Percentiles rank a stretch among this genome's conserved stretches.
phyloP scores from a whole-genome alignment of 331 rosid genomes.

The Rhamnella rubrinervis region DNA sequence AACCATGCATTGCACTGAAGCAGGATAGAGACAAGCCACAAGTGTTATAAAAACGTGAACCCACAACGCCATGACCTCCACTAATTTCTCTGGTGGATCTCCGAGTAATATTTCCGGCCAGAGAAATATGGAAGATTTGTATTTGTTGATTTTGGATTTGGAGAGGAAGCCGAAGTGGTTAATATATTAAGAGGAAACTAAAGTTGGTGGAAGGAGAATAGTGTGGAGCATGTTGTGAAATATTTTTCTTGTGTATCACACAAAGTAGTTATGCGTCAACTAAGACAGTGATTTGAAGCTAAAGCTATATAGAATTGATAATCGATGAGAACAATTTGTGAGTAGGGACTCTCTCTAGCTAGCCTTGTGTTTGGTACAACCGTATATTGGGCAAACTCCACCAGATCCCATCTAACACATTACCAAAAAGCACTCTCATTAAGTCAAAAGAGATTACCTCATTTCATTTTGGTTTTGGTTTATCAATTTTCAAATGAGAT shows the following conservation, averaged over 20 bases:
- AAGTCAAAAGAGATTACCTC: constrained; percentile 31
- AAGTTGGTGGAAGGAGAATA: no score
- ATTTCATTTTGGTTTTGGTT: background rate
- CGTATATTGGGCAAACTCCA: constrained; percentile 51
- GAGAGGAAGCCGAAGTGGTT: no score
- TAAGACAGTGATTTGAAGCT: no score
- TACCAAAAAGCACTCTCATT: constrained; percentile 18
- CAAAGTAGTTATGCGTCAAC: no score
- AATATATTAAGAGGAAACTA: no score
- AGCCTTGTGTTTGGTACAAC: constrained; percentile 61
- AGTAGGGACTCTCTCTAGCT: background rate
- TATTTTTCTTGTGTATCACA: no score
- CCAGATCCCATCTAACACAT: constrained; percentile 49
- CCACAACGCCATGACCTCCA: constrained; percentile 28
- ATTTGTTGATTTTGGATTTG: no score
- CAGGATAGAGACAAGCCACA: constrained; percentile 49
- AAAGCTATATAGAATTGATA: no score
- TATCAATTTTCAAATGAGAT: background rate
- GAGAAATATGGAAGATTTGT: no score
- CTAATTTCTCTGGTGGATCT: background rate
- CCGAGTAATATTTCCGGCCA: no score
- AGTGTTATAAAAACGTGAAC: constrained; percentile 34
- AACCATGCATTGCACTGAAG: constrained; percentile 57
- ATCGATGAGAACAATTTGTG: no score
- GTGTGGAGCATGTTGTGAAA: no score